Conservation (phyloP, 768 basidiomycete genomes). For the Trametes cingulata region DNA sequence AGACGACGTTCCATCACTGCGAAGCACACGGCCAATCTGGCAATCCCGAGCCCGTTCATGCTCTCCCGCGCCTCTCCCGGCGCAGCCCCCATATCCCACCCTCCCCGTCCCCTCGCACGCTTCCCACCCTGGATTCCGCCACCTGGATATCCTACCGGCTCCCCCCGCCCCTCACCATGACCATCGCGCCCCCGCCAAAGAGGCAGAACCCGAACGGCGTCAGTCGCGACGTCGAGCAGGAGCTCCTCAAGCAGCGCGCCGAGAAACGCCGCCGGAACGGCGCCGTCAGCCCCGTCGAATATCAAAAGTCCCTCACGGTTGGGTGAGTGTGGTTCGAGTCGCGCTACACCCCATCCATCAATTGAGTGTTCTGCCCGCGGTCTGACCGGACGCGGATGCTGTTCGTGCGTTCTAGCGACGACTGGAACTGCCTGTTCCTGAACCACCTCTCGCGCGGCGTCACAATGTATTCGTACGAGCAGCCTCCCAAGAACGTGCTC, state of each 20-base stretch:
- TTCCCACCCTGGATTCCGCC: neutral
- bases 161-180: neutral
- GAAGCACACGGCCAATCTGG: neutral
- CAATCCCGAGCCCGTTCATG: conserved; percentile 1
- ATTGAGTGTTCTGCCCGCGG: neutral
- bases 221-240: conserved; percentile 47
- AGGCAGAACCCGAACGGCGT: conserved; percentile 12
- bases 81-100: neutral
- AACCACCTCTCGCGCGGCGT: conserved; percentile 47
- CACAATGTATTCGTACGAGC: conserved; percentile 55
- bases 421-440: conserved; percentile 72
- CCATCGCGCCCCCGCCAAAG: neutral
- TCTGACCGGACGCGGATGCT: neutral
- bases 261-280: conserved; percentile 28
- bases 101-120: neutral
- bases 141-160: neutral
- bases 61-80: neutral
- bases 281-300: conserved; percentile 43
- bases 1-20: neutral
- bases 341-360: no score
- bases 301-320: conserved; percentile 48
- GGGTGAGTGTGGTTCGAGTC: no score
- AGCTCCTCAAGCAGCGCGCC: conserved; percentile 40
- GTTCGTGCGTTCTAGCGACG: conserved; percentile 47
- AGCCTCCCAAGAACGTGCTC: conserved; percentile 53